A percentile compares a stretch with the other conserved stretches of the same genome.
Evolutionary conservation across 495 filamentous ascomycete genomes (phyloP).

Genomic region (Bryoglossum gracile): DNA sequence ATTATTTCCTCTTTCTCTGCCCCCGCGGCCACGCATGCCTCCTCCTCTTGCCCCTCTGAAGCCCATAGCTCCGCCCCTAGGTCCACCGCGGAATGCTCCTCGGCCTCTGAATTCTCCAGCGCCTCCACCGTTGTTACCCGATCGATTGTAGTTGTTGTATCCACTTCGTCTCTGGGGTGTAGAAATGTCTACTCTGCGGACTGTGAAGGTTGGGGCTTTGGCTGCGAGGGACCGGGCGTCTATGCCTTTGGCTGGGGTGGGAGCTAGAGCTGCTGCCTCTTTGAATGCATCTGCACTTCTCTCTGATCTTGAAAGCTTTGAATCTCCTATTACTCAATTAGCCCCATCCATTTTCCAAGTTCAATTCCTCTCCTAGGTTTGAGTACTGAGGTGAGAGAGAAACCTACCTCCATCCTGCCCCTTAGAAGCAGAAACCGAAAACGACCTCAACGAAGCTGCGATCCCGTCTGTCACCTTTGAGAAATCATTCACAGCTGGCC

Average conservation of each 20-base stretch:
- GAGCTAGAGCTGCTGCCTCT: constrained; percentile 16
- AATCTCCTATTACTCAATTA: neutral
- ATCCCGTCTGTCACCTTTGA: constrained; percentile 34
- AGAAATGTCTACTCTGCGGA: constrained; percentile 1
- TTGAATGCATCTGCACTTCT: constrained; percentile 16
- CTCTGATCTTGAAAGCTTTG: constrained; percentile 6
- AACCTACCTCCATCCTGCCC: constrained; percentile 14
- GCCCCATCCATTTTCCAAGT: neutral
- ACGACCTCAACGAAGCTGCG: constrained; percentile 34
- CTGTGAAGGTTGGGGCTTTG: constrained; percentile 21
- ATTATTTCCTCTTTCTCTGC: neutral
- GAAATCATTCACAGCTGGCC: constrained; percentile 27
- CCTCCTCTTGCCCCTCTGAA: constrained; percentile 1
- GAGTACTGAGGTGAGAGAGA: constrained; percentile 1
- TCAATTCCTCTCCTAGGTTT: too few species aligned
- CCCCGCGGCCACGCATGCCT: neutral
- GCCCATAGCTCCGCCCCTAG: constrained; percentile 31
- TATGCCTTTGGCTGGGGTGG: constrained; percentile 6
- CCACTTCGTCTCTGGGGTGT: neutral
- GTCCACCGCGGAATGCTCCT: constrained; percentile 40
- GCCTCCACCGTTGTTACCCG: constrained; percentile 30
- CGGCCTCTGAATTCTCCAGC: constrained; percentile 28
- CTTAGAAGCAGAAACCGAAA: constrained; percentile 29
- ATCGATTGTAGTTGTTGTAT: neutral
- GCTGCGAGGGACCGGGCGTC: constrained; percentile 22